Evolutionary conservation across 331 rosid genomes (phyloP).

Genomic region (Saraca asoca): DNA sequence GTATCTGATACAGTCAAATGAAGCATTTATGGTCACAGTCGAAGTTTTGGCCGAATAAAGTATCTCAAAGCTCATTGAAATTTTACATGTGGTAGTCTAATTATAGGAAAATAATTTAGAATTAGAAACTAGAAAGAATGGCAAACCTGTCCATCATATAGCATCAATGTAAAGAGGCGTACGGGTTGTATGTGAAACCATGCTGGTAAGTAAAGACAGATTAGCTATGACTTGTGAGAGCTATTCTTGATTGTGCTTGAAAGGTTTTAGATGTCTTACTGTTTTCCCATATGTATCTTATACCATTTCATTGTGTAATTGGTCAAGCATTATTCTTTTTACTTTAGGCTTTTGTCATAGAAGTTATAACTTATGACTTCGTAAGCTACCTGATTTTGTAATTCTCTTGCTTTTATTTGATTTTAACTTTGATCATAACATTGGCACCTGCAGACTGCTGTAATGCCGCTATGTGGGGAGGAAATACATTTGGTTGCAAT

Average conservation of each 20-base stretch:
- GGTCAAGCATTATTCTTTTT: slow-evolving; percentile 8
- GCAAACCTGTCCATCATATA: slow-evolving; percentile 13
- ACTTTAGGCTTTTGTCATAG: background rate
- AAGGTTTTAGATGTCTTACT: background rate
- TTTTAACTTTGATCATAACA: slow-evolving; percentile 34
- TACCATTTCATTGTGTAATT: slow-evolving; percentile 1
- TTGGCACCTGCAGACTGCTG: slow-evolving; percentile 83
- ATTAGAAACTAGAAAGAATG: slow-evolving; percentile 1
- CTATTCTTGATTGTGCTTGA: background rate
- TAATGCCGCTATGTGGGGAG: slow-evolving; percentile 70
- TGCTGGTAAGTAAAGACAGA: background rate
- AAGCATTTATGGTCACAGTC: slow-evolving; percentile 14
- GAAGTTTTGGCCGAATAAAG: slow-evolving; percentile 23
- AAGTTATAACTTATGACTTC: background rate
- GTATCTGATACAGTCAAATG: slow-evolving; percentile 25
- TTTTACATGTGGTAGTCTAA: background rate
- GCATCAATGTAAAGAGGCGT: background rate
- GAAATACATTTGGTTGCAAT: slow-evolving; percentile 96
- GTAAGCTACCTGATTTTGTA: background rate
- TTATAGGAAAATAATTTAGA: background rate
- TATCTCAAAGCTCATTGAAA: slow-evolving; percentile 9
- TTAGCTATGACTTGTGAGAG: no score
- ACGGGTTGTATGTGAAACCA: background rate
- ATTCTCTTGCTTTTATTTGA: slow-evolving; percentile 24
- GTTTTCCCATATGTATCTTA: slow-evolving; percentile 10